Conservation (phyloP, 2,329 filamentous ascomycete species). For the Fusarium chaquense region DNA sequence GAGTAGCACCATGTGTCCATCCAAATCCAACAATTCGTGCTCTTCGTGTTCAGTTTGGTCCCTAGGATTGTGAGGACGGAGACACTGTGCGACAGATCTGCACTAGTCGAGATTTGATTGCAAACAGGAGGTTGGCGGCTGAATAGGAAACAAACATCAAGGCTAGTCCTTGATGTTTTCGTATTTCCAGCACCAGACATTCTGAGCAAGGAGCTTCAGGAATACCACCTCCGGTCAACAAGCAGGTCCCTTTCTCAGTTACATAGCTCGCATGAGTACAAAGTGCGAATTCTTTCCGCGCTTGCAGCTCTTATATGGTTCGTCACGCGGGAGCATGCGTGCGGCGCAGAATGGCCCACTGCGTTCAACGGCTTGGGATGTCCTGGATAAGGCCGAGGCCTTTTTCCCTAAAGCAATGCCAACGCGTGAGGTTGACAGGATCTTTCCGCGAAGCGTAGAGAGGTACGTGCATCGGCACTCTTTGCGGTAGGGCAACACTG, state of each 20-base stretch:
- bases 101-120: conserved; percentile 49
- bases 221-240: not conserved
- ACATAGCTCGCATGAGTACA: conserved; percentile 4
- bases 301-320: conserved; percentile 40
- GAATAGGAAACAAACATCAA: conserved; percentile 12
- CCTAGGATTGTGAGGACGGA: conserved; percentile 27
- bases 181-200: conserved; percentile 24
- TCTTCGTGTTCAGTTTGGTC: conserved; percentile 47
- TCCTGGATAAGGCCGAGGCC: conserved; percentile 33
- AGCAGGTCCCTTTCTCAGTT: not conserved
- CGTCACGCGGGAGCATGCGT: conserved; percentile 46
- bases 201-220: conserved; percentile 4
- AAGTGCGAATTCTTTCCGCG: not conserved
- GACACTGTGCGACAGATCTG: conserved; percentile 48
- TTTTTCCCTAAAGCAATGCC: conserved; percentile 1
- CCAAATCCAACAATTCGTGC: conserved; percentile 29
- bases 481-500: conserved; percentile 38
- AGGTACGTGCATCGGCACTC: conserved; percentile 22
- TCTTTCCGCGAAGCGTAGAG: conserved; percentile 24
- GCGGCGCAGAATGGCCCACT: conserved; percentile 47
- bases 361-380: conserved; percentile 42
- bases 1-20: conserved; percentile 43
- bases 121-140: conserved; percentile 41
- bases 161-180: not conserved
- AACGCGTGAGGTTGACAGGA: conserved; percentile 32